Conservation (phyloP, 2,329 filamentous ascomycete species). For the Didymella keratinophila region DNA sequence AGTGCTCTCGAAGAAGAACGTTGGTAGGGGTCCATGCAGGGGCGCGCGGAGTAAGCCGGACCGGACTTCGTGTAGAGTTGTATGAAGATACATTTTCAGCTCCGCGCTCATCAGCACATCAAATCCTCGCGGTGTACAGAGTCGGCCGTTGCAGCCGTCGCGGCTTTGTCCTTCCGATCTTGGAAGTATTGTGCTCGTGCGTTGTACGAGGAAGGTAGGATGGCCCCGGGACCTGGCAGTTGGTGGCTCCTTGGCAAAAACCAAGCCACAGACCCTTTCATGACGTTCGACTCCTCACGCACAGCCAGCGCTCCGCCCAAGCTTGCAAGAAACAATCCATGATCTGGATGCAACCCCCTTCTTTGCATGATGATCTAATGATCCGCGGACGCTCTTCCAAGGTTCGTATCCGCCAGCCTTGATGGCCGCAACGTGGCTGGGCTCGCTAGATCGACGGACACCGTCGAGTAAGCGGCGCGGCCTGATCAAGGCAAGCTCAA, state of each 20-base stretch:
- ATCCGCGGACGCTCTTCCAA: neutral
- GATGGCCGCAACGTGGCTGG: conserved; percentile 13
- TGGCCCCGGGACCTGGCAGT: conserved; percentile 16
- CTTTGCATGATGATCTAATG: neutral
- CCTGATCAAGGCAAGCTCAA: conserved; percentile 19
- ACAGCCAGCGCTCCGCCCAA: neutral
- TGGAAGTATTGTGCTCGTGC: conserved; percentile 9
- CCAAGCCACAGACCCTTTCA: conserved; percentile 11
- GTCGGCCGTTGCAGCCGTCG: neutral
- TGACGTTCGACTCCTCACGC: conserved; percentile 7
- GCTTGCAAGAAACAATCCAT: neutral
- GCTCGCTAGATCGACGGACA: conserved; percentile 13
- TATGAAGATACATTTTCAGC: neutral
- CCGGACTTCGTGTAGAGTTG: conserved; percentile 1
- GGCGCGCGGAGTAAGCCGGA: neutral
- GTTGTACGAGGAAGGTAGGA: conserved; percentile 14
- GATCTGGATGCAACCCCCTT: conserved; percentile 5
- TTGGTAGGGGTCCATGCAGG: neutral
- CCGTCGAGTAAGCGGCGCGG: conserved; percentile 17
- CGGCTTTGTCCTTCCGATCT: conserved; percentile 14
- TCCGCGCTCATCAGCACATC: conserved; percentile 2
- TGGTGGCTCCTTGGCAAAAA: conserved; percentile 13
- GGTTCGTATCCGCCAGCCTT: neutral
- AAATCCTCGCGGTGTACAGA: neutral
- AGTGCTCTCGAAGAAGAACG: neutral